phyloP scores from a whole-genome alignment of 176 grass and related monocot species.

The Oryza meyeriana region DNA sequence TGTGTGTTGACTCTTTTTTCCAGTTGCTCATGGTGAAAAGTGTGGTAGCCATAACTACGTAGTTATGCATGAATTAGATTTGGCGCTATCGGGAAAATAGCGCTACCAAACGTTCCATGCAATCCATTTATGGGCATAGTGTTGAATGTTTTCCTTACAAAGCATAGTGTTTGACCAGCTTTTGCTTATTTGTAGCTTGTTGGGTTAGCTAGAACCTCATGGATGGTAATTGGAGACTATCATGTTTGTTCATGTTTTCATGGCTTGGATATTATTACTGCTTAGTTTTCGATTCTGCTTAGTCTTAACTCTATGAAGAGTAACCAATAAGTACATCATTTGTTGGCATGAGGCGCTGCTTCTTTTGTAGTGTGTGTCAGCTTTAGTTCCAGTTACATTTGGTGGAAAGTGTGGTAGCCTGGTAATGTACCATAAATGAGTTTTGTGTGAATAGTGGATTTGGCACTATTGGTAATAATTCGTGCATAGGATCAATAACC shows the following conservation, averaged over 20 bases:
- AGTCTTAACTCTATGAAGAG: no score
- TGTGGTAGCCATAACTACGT: background rate
- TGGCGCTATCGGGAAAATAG: background rate
- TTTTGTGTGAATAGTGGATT: background rate
- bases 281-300: no score
- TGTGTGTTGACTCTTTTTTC: background rate
- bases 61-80: background rate
- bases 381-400: background rate
- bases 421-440: background rate
- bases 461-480: background rate
- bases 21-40: background rate
- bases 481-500: background rate
- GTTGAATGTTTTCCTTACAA: background rate
- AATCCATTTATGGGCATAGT: background rate
- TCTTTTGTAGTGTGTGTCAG: background rate
- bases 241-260: background rate
- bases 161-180: background rate
- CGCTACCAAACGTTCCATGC: background rate
- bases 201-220: no score
- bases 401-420: background rate
- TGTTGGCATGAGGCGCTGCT: no score
- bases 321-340: no score
- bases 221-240: no score
- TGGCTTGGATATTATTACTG: background rate
- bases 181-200: no score